Evolutionary conservation across 106 monocot genomes (phyloP).

Genomic region (Chionographis japonica): DNA sequence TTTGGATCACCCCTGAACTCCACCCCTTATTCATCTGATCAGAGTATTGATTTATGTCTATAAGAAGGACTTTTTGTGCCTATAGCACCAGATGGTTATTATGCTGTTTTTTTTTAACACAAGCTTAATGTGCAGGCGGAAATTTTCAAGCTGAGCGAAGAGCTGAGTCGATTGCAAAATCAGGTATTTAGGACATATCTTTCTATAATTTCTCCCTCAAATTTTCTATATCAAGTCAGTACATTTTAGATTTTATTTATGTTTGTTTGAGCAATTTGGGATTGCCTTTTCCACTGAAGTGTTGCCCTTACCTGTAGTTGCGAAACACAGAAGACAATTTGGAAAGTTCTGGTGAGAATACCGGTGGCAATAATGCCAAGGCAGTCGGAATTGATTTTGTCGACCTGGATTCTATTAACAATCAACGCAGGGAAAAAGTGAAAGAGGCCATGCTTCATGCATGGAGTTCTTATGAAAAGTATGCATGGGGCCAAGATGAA

Average conservation of each 20-base stretch:
- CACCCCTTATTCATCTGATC: no score
- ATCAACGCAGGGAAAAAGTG: conserved; percentile 79
- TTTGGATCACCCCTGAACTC: no score
- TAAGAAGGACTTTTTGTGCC: no score
- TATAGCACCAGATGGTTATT: no score
- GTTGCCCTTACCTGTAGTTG: no score
- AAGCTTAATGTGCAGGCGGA: conserved; percentile 42
- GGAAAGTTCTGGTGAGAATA: conserved; percentile 10
- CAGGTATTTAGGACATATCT: conserved; percentile 35
- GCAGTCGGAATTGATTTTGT: conserved; percentile 10
- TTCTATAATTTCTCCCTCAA: not conserved
- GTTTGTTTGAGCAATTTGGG: no score
- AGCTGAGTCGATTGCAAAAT: conserved; percentile 41
- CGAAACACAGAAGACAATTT: not conserved
- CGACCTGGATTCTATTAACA: conserved; percentile 52
- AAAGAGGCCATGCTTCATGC: conserved; percentile 98
- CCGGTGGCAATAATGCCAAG: conserved; percentile 7
- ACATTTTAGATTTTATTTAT: no score
- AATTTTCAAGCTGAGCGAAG: conserved; percentile 37
- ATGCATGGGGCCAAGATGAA: conserved; percentile 93
- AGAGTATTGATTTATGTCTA: no score
- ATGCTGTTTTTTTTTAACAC: not conserved
- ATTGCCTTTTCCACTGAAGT: no score
- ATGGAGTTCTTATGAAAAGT: conserved; percentile 88
- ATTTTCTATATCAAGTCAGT: no score